These are phyloP conservation scores for Colletotrichum scovillei DNA, from an alignment of 2,329 filamentous ascomycete genomes.

Conservation along the genomic window DNA sequence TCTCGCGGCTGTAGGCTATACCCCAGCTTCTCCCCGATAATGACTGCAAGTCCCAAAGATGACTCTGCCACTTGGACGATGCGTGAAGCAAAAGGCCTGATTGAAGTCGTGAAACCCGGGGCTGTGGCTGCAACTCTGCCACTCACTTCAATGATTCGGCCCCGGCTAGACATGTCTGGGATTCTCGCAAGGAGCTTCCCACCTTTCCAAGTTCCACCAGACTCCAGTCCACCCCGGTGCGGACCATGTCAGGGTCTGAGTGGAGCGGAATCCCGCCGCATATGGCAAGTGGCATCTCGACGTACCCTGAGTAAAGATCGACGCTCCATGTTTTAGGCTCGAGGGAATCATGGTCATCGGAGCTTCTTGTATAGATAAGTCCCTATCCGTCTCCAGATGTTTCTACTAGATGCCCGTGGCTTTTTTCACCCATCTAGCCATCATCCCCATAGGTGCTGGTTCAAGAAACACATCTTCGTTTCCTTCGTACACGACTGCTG, in stretches of 20 bases:
- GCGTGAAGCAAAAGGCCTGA: neutral
- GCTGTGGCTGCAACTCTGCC: neutral
- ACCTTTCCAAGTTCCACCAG: neutral
- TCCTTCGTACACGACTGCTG: conserved; percentile 17
- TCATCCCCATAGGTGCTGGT: neutral
- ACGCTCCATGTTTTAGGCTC: conserved; percentile 21
- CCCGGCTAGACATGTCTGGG: conserved; percentile 14
- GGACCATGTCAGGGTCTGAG: neutral
- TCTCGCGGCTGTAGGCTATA: neutral
- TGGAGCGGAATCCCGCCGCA: conserved; percentile 10
- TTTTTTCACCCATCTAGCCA: neutral
- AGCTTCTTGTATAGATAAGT: conserved; percentile 13
- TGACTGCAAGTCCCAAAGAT: neutral
- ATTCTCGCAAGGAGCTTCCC: conserved; percentile 20
- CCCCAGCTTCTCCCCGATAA: neutral
- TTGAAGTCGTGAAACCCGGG: neutral
- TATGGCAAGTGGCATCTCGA: neutral
- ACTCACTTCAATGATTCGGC: neutral
- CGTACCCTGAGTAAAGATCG: conserved; percentile 1
- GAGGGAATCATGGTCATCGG: neutral
- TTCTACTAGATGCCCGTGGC: neutral
- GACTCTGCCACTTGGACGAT: neutral
- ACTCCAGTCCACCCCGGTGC: neutral
- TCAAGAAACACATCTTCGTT: neutral
- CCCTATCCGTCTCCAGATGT: neutral